Conservation (phyloP, 495 filamentous ascomycete species). For the Talaromyces proteolyticus region DNA sequence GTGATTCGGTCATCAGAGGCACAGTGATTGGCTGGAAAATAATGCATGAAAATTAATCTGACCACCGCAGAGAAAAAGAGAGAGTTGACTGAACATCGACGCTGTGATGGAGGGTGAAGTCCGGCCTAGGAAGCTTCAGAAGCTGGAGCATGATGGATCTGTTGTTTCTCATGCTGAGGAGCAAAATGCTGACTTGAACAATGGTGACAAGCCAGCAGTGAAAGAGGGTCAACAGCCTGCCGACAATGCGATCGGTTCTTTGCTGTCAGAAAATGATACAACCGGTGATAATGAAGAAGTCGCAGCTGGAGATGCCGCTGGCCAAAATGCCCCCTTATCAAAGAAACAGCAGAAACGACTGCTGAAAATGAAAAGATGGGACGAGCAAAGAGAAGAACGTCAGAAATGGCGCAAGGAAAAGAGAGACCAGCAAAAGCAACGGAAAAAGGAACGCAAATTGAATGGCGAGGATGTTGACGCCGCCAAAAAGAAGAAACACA, state of each 20-base stretch:
- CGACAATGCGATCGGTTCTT: background rate
- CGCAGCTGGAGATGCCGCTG: slow-evolving; percentile 8
- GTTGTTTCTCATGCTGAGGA: background rate
- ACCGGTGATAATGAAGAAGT: slow-evolving; percentile 8
- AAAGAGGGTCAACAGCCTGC: background rate
- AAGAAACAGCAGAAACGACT: slow-evolving; percentile 81
- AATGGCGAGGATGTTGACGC: slow-evolving; percentile 18
- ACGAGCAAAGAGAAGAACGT: slow-evolving; percentile 60
- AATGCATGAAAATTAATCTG: slow-evolving; percentile 13
- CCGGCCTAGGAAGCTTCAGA: slow-evolving; percentile 44
- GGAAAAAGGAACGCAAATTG: slow-evolving; percentile 38
- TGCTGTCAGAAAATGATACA: background rate
- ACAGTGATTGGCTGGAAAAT: slow-evolving; percentile 30
- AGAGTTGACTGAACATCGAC: background rate
- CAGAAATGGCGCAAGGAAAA: slow-evolving; percentile 70
- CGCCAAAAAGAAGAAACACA: slow-evolving; percentile 19
- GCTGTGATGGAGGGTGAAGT: slow-evolving; percentile 47
- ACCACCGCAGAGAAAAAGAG: background rate
- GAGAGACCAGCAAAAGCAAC: slow-evolving; percentile 54
- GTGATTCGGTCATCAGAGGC: slow-evolving; percentile 21
- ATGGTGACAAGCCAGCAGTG: background rate
- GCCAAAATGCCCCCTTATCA: slow-evolving; percentile 44
- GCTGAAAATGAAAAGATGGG: slow-evolving; percentile 58
- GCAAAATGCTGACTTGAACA: background rate
- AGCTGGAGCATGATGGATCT: slow-evolving; percentile 29